Percentiles rank a stretch among this genome's conserved stretches.
These are phyloP conservation scores for Mortierella antarctica DNA, from an alignment of 192 early-diverging fungal genomes.

Conservation along the genomic window DNA sequence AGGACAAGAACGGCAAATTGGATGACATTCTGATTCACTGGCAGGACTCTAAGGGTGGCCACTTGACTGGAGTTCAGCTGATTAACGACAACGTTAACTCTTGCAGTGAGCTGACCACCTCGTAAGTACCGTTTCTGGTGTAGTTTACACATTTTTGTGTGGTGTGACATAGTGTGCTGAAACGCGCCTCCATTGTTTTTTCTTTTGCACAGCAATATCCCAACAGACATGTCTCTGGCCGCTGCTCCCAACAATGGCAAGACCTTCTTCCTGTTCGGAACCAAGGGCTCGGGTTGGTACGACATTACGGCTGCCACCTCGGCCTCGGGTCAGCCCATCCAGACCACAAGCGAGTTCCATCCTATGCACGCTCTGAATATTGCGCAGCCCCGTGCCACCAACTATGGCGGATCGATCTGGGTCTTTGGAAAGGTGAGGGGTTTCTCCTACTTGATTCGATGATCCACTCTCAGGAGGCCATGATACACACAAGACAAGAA, in stretches of 20 bases:
- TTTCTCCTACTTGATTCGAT: no score
- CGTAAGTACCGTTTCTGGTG: conserved; percentile 20
- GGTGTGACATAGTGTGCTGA: background rate
- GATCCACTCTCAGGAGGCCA: no score
- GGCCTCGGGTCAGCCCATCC: conserved; percentile 21
- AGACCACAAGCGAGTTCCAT: conserved; percentile 28
- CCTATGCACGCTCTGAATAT: conserved; percentile 32
- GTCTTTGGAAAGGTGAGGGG: conserved; percentile 45
- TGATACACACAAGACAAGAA: no score
- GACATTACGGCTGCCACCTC: conserved; percentile 26
- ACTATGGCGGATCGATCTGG: conserved; percentile 35
- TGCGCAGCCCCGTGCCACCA: conserved; percentile 19
- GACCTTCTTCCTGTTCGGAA: conserved; percentile 49
- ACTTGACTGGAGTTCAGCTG: conserved; percentile 49
- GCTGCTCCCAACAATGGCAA: conserved; percentile 30
- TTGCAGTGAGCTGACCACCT: conserved; percentile 26
- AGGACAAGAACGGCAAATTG: conserved; percentile 10
- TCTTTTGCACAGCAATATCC: conserved; percentile 25
- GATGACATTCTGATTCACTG: conserved; percentile 46
- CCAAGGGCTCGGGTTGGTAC: conserved; percentile 39
- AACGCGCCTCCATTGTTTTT: background rate
- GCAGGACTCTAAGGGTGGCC: conserved; percentile 34
- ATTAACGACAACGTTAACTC: conserved; percentile 35
- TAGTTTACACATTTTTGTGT: background rate
- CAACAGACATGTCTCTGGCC: conserved; percentile 33